Percentiles rank a stretch among this genome's conserved stretches.
Conservation (phyloP, 257 asterid species). For the Nicotiana undulata region DNA sequence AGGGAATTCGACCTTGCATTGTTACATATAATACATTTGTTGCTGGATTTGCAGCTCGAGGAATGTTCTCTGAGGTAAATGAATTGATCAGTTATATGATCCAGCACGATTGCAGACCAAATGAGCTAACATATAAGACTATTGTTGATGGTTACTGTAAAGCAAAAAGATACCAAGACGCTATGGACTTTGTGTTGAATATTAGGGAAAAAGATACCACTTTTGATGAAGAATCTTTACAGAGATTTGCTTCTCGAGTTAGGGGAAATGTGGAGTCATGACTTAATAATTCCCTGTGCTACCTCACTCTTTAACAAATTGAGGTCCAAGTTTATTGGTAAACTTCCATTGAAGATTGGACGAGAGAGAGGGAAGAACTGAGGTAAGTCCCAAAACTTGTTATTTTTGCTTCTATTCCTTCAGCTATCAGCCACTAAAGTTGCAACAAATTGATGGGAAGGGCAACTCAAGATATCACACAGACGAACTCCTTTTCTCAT, state of each 20-base stretch:
- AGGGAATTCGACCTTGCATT: conserved; percentile 77
- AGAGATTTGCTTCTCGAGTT: conserved; percentile 52
- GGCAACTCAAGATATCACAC: no score
- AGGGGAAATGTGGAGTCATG: conserved; percentile 58
- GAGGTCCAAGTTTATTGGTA: not conserved
- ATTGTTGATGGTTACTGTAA: conserved; percentile 79
- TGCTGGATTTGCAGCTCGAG: conserved; percentile 74
- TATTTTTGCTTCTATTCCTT: not conserved
- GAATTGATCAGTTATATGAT: conserved; percentile 77
- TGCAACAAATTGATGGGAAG: no score
- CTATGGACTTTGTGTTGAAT: conserved; percentile 56
- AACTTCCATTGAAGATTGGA: not conserved
- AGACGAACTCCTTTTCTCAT: not conserved
- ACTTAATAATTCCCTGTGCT: not conserved
- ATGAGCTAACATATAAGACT: conserved; percentile 75
- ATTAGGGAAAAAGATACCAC: conserved; percentile 44
- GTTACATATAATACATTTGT: conserved; percentile 76
- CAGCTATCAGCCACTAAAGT: no score
- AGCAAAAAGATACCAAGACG: conserved; percentile 58
- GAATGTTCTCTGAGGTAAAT: conserved; percentile 59
- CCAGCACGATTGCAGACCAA: conserved; percentile 70
- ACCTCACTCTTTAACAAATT: not conserved
- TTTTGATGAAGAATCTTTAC: conserved; percentile 41
- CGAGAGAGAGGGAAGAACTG: not conserved
- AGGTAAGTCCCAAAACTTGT: not conserved